phyloP scores from a whole-genome alignment of 1,284 basidiomycete genomes.

The Sphaerobolus stellatus region DNA sequence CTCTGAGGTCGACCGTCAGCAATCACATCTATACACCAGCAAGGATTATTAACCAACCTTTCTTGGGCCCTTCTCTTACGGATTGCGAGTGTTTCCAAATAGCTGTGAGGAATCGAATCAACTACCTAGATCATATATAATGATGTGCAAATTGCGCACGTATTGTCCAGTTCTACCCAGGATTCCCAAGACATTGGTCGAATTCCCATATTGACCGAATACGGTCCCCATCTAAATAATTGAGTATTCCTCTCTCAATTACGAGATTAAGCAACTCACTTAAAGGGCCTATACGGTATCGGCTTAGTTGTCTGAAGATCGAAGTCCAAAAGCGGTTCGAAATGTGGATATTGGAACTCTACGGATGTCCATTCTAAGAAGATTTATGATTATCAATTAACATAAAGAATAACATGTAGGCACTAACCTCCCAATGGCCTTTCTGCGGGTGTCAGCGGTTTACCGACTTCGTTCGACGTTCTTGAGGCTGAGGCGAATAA shows the following conservation, averaged over 20 bases:
- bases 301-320: slow-evolving; percentile 41
- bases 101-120: slow-evolving; percentile 31
- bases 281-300: slow-evolving; percentile 61
- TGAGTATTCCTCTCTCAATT: slow-evolving; percentile 52
- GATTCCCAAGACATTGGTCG: slow-evolving; percentile 64
- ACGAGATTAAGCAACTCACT: slow-evolving; percentile 40
- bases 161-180: slow-evolving; percentile 58
- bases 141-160: neutral
- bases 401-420: neutral
- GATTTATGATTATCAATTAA: neutral
- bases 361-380: slow-evolving; percentile 10
- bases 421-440: slow-evolving; percentile 7
- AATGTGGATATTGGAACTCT: slow-evolving; percentile 8
- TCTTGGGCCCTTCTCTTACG: slow-evolving; percentile 8
- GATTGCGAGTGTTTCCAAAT: slow-evolving; percentile 43
- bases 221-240: neutral
- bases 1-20: slow-evolving; percentile 24
- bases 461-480: too few relatives aligned
- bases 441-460: neutral
- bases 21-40: neutral
- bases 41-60: neutral
- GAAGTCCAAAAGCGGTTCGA: slow-evolving; percentile 39
- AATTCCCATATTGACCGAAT: slow-evolving; percentile 65
- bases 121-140: neutral
- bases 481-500: too few relatives aligned